phyloP scores from a whole-genome alignment of 768 basidiomycete species.

The Amylocystis lapponica region DNA sequence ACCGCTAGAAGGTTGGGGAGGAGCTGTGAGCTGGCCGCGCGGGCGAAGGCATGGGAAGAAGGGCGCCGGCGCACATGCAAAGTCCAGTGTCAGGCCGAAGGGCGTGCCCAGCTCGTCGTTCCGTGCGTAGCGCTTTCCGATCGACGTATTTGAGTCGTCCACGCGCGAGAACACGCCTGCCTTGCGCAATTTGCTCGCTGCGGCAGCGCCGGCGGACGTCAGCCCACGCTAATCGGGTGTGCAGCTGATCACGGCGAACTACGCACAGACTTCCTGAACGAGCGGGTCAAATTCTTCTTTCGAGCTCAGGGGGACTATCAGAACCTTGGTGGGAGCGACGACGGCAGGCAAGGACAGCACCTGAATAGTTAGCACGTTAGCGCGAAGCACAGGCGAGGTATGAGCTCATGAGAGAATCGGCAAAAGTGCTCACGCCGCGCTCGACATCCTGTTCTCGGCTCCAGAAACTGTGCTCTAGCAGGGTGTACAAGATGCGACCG shows the following conservation, averaged over 20 bases:
- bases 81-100: conserved; percentile 93
- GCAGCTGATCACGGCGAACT: conserved; percentile 8
- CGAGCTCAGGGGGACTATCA: conserved; percentile 91
- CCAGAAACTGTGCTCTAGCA: conserved; percentile 97
- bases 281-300: conserved; percentile 81
- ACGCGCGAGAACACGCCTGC: conserved; percentile 90
- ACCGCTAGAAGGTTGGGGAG: conserved; percentile 48
- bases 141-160: conserved; percentile 92
- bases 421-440: conserved; percentile 62
- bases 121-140: conserved; percentile 94
- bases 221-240: conserved; percentile 1
- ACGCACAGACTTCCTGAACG: conserved; percentile 87
- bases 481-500: conserved; percentile 88
- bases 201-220: conserved; percentile 16
- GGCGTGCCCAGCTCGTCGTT: conserved; percentile 99
- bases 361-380: conserved; percentile 31
- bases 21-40: background rate
- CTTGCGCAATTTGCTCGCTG: conserved; percentile 82
- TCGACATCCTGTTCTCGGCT: conserved; percentile 86
- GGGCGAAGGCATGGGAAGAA: conserved; percentile 6
- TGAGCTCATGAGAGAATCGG: conserved; percentile 7
- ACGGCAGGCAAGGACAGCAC: conserved; percentile 86
- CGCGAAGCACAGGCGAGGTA: conserved; percentile 9
- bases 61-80: conserved; percentile 60
- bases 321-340: conserved; percentile 93